A percentile compares a stretch with the other conserved stretches of the same genome.
These are phyloP conservation scores for Lasiosphaeria ovina DNA, from an alignment of 495 filamentous ascomycete genomes.

Conservation along the genomic window DNA sequence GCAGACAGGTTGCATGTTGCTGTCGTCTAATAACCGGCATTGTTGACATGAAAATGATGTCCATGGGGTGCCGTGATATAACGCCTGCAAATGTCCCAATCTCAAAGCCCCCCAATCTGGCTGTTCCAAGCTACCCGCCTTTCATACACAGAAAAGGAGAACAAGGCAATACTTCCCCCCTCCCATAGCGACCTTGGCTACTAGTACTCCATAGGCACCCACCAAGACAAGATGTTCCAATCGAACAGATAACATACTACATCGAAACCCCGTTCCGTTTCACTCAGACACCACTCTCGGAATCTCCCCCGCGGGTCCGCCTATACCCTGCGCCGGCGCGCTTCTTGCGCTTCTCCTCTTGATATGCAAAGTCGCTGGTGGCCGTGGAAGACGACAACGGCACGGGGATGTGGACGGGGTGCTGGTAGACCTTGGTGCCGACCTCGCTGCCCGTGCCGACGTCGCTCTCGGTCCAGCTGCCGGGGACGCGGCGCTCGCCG, in stretches of 20 bases:
- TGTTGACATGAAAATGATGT: no score
- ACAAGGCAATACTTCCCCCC: not conserved
- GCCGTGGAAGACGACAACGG: conserved; percentile 1
- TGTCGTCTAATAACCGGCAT: no score
- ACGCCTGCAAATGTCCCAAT: not conserved
- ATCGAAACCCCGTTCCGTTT: not conserved
- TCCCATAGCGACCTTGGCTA: no score
- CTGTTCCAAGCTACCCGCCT: not conserved
- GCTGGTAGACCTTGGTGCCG: conserved; percentile 79
- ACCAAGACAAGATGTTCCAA: no score
- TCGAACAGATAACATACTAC: not conserved
- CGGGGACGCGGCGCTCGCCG: conserved; percentile 31
- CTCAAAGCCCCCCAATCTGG: not conserved
- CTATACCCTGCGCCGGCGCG: conserved; percentile 27
- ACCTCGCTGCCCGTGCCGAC: conserved; percentile 55
- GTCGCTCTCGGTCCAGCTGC: conserved; percentile 56
- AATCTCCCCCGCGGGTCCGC: conserved; percentile 12
- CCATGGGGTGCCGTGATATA: no score
- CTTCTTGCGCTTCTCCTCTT: conserved; percentile 37
- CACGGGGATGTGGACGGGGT: conserved; percentile 73
- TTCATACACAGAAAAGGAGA: not conserved
- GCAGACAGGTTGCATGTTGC: no score
- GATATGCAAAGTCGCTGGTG: conserved; percentile 30
- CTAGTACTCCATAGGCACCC: no score
- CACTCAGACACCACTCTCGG: conserved; percentile 4